Evolutionary conservation across 208 protist genomes (phyloP), one percentile per base, ranked within the genome.

Genomic region (Plasmodiophora brassicae): DNA sequence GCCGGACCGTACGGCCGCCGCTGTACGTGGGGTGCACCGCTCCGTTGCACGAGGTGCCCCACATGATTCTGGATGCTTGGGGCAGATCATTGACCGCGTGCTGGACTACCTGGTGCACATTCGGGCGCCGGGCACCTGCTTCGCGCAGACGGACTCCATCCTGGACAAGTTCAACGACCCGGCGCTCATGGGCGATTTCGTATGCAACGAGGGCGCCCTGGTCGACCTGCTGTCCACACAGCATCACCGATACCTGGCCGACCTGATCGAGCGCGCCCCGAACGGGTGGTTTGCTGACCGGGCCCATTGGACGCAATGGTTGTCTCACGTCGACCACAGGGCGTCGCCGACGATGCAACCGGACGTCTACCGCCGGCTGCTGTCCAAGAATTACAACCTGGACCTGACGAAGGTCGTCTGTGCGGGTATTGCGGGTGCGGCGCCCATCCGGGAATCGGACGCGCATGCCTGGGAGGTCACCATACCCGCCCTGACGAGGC

Each of bases 361-460:
- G n/a, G n/a, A n/a, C n/a, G n/a, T n/a, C n/a, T n/a, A n/a, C n/a
- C n/a, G n/a, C n/a, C n/a, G n/a, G 32, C n/a, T 78, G 20, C n/a
- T 78, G n/a, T 14, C n/a, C 5, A 78, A 78, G 65, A 78, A 78
- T 38, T 78, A 78, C n/a, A 78, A 78, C 41, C n/a, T 78, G 14
- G 65, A 78, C 65, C 65, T 78, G 10, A 5, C 41, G 32, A 14
- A 78, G 5, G n/a, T 78, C 20, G 65, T 78, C 5, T 78, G 65
- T 78, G 5, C 5, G 5, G 5, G 41, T 36, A 38, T 78, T 28
- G 25, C 25, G 50, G 50, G n/a, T n/a, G n/a, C n/a, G n/a, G n/a
- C n/a, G n/a, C n/a, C n/a, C n/a, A n/a, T n/a, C n/a, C n/a, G n/a
- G n/a, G n/a, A n/a, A n/a, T n/a, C n/a, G n/a, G n/a, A n/a, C n/a